A percentile compares a stretch with the other conserved stretches of the same genome.
Conservation (phyloP, 2,329 filamentous ascomycete genomes). For the Colletotrichum theobromicola region DNA sequence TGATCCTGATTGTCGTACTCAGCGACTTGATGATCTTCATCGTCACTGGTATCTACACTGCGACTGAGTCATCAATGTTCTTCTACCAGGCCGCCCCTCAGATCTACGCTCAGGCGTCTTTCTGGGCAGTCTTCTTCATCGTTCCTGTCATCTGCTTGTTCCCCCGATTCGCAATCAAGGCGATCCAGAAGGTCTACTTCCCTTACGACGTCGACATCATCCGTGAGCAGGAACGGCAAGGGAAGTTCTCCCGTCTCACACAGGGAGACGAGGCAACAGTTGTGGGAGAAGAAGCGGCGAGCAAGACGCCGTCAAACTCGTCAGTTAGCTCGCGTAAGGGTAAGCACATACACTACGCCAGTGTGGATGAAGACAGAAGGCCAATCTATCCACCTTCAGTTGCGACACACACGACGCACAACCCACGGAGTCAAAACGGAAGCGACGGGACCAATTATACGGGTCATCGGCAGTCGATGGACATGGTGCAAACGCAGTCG, state of each 20-base stretch:
- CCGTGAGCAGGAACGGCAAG: constrained; percentile 85
- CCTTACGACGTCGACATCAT: constrained; percentile 95
- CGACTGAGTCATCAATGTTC: constrained; percentile 35
- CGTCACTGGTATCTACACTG: constrained; percentile 89
- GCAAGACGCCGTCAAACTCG: constrained; percentile 51
- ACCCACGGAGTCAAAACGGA: constrained; percentile 83
- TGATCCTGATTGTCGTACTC: constrained; percentile 79
- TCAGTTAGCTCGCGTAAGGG: constrained; percentile 64
- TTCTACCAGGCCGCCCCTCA: constrained; percentile 82
- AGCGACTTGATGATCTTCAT: constrained; percentile 90
- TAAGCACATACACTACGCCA: constrained; percentile 64
- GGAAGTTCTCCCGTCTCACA: constrained; percentile 79
- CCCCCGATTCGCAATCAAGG: constrained; percentile 86
- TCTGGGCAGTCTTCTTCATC: constrained; percentile 85
- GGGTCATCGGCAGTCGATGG: constrained; percentile 65
- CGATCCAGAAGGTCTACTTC: constrained; percentile 90
- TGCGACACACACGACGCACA: constrained; percentile 80
- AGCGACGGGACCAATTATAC: constrained; percentile 96
- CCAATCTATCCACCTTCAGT: constrained; percentile 94
- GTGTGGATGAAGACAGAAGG: constrained; percentile 83
- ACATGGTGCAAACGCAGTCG: constrained; percentile 37
- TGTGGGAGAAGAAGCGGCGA: constrained; percentile 24
- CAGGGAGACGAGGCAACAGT: constrained; percentile 29
- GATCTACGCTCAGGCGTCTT: constrained; percentile 80
- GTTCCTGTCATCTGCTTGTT: constrained; percentile 83